These are phyloP conservation scores for Fusarium nisikadoi DNA, from an alignment of 2,329 filamentous ascomycete species.

Conservation along the genomic window DNA sequence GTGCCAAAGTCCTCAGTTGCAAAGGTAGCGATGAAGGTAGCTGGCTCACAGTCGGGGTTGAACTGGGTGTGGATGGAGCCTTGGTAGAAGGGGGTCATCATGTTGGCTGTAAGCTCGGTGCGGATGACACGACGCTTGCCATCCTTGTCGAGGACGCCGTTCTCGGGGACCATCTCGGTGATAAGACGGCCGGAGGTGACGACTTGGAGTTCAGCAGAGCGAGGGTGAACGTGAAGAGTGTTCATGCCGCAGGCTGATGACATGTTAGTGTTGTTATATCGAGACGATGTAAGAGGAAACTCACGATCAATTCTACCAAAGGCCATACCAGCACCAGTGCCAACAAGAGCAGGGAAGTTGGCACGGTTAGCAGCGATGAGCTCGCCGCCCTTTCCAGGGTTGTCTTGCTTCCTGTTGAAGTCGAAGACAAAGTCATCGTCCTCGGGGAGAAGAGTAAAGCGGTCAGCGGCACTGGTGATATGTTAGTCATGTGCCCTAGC, in stretches of 20 bases:
- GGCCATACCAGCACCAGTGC: constrained; percentile 61
- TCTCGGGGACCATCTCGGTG: constrained; percentile 64
- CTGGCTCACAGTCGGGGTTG: constrained; percentile 64
- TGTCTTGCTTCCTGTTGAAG: constrained; percentile 51
- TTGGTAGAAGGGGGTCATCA: constrained; percentile 65
- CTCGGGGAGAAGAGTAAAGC: constrained; percentile 55
- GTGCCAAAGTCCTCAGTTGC: constrained; percentile 62
- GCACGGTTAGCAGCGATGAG: constrained; percentile 64
- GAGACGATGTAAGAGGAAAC: background rate
- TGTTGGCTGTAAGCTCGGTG: constrained; percentile 54
- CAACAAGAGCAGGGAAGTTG: constrained; percentile 66
- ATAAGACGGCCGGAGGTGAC: constrained; percentile 60
- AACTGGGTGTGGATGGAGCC: constrained; percentile 66
- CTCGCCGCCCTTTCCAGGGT: constrained; percentile 55
- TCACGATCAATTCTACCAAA: constrained; percentile 60
- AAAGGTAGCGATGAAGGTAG: constrained; percentile 62
- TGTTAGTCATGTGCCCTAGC: constrained; percentile 24
- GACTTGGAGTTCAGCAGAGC: constrained; percentile 64
- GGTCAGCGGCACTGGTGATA: constrained; percentile 53
- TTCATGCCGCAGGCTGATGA: constrained; percentile 63
- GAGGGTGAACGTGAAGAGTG: constrained; percentile 66
- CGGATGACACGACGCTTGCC: constrained; percentile 56
- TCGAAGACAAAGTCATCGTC: constrained; percentile 61
- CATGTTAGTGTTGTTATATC: constrained; percentile 25
- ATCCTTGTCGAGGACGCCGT: constrained; percentile 54